Conservation (phyloP, 441 rosid genomes). For the Flueggea neowawraea region DNA sequence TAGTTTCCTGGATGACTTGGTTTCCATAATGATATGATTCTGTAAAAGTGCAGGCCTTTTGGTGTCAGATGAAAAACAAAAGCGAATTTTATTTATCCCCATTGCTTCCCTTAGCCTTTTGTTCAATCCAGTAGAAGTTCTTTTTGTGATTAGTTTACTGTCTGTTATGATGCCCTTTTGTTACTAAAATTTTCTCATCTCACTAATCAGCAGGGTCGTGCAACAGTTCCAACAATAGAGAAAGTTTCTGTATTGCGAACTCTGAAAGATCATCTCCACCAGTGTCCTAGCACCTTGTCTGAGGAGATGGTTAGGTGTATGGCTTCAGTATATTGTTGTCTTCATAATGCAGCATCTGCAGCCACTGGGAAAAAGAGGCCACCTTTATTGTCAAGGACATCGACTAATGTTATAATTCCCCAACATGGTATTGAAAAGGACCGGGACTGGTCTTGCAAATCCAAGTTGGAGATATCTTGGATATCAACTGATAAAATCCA, state of each 20-base stretch:
- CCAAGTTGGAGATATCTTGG: constrained; percentile 69
- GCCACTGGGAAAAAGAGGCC: constrained; percentile 39
- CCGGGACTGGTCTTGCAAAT: constrained; percentile 64
- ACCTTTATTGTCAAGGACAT: constrained; percentile 59
- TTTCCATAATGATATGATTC: too few relatives aligned
- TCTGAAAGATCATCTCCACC: constrained; percentile 72
- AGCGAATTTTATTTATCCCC: too few relatives aligned
- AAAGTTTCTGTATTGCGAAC: constrained; percentile 37
- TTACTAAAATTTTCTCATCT: constrained; percentile 12
- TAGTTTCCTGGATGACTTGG: too few relatives aligned
- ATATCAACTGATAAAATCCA: constrained; percentile 63
- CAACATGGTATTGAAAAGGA: constrained; percentile 38
- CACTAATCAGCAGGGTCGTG: constrained; percentile 27
- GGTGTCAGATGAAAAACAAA: too few relatives aligned
- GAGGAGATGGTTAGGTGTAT: constrained; percentile 90
- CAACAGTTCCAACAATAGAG: constrained; percentile 29
- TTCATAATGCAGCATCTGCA: constrained; percentile 40
- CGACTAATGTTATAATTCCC: constrained; percentile 63
- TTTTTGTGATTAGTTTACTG: background rate
- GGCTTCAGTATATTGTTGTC: constrained; percentile 83
- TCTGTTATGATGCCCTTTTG: background rate
- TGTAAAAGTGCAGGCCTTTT: too few relatives aligned
- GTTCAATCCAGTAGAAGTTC: background rate
- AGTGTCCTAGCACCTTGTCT: constrained; percentile 84
- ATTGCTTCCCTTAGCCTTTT: background rate